Conservation (phyloP, 441 rosid genomes). For the Macaranga tanarius region DNA sequence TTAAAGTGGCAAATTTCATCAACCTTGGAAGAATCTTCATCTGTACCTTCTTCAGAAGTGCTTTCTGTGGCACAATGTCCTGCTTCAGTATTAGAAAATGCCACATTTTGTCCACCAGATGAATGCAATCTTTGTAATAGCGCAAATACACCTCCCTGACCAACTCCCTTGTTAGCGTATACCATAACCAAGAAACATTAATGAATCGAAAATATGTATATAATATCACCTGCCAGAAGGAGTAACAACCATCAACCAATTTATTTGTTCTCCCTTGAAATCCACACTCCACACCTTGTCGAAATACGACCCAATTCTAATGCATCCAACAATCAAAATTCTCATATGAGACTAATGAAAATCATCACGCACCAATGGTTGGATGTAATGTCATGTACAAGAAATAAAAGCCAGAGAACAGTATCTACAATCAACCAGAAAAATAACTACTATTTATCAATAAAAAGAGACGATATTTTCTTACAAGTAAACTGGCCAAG, state of each 20-base stretch:
- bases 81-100: slow-evolving; percentile 32
- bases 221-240: slow-evolving; percentile 86
- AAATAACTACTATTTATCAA: slow-evolving; percentile 12
- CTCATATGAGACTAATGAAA: neutral
- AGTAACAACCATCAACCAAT: slow-evolving; percentile 93
- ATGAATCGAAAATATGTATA: neutral
- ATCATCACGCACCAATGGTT: neutral
- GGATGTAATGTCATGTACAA: neutral
- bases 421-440: slow-evolving; percentile 1
- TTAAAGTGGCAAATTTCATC: slow-evolving; percentile 33
- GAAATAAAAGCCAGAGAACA: slow-evolving; percentile 1
- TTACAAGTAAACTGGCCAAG: slow-evolving; percentile 66
- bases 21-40: slow-evolving; percentile 29
- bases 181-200: slow-evolving; percentile 17
- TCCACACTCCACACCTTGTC: slow-evolving; percentile 93
- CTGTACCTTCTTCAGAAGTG: slow-evolving; percentile 39
- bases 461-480: slow-evolving; percentile 26
- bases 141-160: slow-evolving; percentile 76
- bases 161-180: slow-evolving; percentile 14
- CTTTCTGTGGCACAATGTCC: slow-evolving; percentile 29
- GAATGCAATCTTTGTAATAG: slow-evolving; percentile 50
- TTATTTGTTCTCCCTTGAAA: slow-evolving; percentile 95
- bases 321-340: neutral
- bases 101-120: slow-evolving; percentile 20
- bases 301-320: slow-evolving; percentile 78